Conservation (phyloP, 441 rosid species). For the Manihot esculenta region DNA sequence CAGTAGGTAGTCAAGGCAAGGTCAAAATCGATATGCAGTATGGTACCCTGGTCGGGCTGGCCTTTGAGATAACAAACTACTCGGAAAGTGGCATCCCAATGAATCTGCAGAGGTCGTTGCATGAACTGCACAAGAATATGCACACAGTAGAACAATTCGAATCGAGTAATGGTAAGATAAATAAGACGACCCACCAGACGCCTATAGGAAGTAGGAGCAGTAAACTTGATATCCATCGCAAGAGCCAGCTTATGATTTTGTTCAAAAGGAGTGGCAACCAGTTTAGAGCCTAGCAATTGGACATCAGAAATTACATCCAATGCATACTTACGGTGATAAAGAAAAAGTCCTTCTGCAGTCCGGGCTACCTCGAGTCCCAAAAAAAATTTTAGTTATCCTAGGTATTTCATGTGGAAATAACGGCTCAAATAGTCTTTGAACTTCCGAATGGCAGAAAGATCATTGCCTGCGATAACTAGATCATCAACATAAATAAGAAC, state of each 20-base stretch:
- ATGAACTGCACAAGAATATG: too few species aligned
- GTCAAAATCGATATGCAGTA: neutral
- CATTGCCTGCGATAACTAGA: neutral
- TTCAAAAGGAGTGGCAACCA: neutral
- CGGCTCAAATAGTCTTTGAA: neutral
- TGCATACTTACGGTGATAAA: neutral
- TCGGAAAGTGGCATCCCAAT: neutral
- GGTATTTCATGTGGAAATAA: neutral
- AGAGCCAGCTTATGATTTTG: too few species aligned
- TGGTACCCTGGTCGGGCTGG: neutral
- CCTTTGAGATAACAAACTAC: neutral
- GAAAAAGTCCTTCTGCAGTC: neutral
- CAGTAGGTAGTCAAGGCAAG: neutral
- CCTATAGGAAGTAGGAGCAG: too few species aligned
- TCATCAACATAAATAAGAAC: slow-evolving; percentile 8
- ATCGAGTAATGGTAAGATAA: too few species aligned
- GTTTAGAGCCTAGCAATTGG: neutral
- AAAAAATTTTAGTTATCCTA: neutral
- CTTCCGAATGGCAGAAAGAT: neutral
- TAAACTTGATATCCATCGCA: too few species aligned
- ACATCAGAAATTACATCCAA: too few species aligned
- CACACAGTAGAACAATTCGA: too few species aligned
- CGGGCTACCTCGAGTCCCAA: slow-evolving; percentile 5
- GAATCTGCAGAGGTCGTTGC: too few species aligned
- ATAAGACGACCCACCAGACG: too few species aligned